These are phyloP conservation scores for Hypoxylon perforatum DNA, from an alignment of 495 filamentous ascomycete species.

Conservation along the genomic window DNA sequence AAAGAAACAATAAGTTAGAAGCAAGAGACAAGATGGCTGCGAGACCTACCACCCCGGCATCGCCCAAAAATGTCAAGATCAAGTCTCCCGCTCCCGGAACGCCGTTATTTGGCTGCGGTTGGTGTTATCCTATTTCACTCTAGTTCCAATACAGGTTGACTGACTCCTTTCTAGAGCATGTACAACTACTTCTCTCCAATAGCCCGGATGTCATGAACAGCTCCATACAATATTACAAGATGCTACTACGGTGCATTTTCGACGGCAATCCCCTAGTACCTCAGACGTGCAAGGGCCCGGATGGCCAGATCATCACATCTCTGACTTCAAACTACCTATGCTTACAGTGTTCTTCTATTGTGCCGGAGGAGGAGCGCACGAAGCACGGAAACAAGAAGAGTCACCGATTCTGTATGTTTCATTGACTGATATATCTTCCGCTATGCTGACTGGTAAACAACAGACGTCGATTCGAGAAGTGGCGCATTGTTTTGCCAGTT, in stretches of 20 bases:
- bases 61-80: slow-evolving; percentile 63
- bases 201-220: slow-evolving; percentile 60
- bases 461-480: slow-evolving; percentile 84
- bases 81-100: slow-evolving; percentile 62
- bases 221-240: slow-evolving; percentile 65
- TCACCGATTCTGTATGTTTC: slow-evolving; percentile 72
- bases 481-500: slow-evolving; percentile 84
- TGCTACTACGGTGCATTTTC: slow-evolving; percentile 61
- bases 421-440: slow-evolving; percentile 19
- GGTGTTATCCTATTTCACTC: slow-evolving; percentile 20
- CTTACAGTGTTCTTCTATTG: slow-evolving; percentile 72
- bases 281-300: slow-evolving; percentile 60
- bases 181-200: slow-evolving; percentile 63
- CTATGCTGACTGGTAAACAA: slow-evolving; percentile 14
- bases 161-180: slow-evolving; percentile 59
- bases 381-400: slow-evolving; percentile 67
- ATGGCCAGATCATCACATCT: slow-evolving; percentile 57
- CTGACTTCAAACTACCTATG: slow-evolving; percentile 74
- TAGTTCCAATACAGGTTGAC: slow-evolving; percentile 34
- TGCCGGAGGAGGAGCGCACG: slow-evolving; percentile 64
- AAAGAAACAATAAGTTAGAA: no score
- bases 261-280: slow-evolving; percentile 59
- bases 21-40: slow-evolving; percentile 50
- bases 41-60: slow-evolving; percentile 61
- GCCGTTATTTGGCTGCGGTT: slow-evolving; percentile 67